phyloP scores from a whole-genome alignment of 495 filamentous ascomycete species.

The Neurospora tetraspora region DNA sequence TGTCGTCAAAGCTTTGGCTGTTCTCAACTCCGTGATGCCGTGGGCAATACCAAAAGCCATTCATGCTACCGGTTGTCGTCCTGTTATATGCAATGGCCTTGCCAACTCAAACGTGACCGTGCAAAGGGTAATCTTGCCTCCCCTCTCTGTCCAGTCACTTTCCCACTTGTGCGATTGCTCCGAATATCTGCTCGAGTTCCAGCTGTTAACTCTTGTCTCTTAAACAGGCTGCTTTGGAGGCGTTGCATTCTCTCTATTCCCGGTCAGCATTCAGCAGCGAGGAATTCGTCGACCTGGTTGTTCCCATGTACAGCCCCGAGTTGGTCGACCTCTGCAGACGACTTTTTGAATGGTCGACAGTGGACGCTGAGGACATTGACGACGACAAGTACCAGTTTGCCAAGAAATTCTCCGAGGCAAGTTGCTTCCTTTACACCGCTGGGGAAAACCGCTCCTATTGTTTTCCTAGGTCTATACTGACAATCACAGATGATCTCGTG shows the following conservation, averaged over 20 bases:
- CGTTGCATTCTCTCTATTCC: constrained; percentile 70
- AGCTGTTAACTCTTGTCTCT: constrained; percentile 3
- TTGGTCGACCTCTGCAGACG: constrained; percentile 62
- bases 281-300: constrained; percentile 69
- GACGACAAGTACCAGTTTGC: constrained; percentile 85
- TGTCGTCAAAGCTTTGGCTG: constrained; percentile 62
- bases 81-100: constrained; percentile 64
- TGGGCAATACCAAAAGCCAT: constrained; percentile 84
- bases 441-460: neutral
- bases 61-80: constrained; percentile 54
- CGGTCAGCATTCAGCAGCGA: constrained; percentile 63
- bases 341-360: constrained; percentile 73
- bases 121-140: constrained; percentile 29
- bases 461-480: constrained; percentile 11
- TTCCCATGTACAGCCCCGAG: constrained; percentile 63
- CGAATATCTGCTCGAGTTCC: neutral
- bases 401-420: constrained; percentile 89
- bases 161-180: constrained; percentile 14
- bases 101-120: constrained; percentile 62
- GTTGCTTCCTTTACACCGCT: neutral
- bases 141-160: constrained; percentile 41
- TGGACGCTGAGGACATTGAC: constrained; percentile 70
- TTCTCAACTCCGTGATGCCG: constrained; percentile 62
- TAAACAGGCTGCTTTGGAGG: constrained; percentile 67
- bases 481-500: constrained; percentile 63